Base-by-base conservation (phyloP, 257 asterid species). In the Prunella vulgaris region DNA sequence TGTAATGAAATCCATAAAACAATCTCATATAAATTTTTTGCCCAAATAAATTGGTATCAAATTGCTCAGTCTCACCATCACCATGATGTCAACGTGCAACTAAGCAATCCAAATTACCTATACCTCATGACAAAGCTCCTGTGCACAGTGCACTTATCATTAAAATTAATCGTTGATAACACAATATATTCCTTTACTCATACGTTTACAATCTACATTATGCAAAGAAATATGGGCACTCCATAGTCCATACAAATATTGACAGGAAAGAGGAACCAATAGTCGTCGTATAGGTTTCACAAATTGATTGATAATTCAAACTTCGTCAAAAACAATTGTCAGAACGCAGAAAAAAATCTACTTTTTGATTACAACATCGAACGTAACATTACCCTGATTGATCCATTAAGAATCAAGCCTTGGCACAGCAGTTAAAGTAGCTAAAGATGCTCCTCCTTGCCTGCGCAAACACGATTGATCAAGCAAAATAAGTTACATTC, bases 351-450 rank as follows among this genome's bases (percentile, higher is more conserved):
- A 10, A 38, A 14, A 68, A 74, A 17, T 20, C 48, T 30, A 13
- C 22, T 40, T 51, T 9, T 62, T 49, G 73, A 66, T 75, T 75
- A 74, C 81, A 72, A 62, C 77, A 81, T 28, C 25, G 56, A 48
- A 69, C 60, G 52, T 28, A 66, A 21, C 17, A 38, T 37, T 59
- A 8, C 27, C 51, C 64, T 51, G 9, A 59, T 8, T 28, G 3
- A 12, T 64, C 52, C 61, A 56, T 56, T 37, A 38, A n/a, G n/a
- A 14, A 37, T 89, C 81, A 92, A 14, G 96, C 96, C 77, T 86
- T 92, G 57, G 74, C 96, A 14, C 94, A 92, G 74, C 98, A 92
- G 79, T 87, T 92, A 79, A 92, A 89, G 86, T 81, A 92, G 73
- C 94, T 81, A 77, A 89, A 87, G 78, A 92, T 76, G 83, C 92